Evolutionary conservation across 1,284 basidiomycete genomes (phyloP).

Genomic region (Leccinum fuscescens): DNA sequence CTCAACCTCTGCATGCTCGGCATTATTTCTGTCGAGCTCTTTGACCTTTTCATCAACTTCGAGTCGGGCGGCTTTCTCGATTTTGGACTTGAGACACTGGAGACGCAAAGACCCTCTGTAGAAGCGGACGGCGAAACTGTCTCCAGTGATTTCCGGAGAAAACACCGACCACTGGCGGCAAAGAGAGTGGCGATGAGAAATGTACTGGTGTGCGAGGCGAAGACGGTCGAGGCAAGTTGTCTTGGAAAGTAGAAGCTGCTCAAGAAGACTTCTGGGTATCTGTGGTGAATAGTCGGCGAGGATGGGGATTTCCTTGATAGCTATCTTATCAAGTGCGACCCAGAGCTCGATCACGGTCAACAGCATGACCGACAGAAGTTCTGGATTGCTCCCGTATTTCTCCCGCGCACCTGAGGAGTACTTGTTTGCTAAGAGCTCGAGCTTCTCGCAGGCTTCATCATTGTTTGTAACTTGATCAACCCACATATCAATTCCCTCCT

Average conservation of each 20-base stretch:
- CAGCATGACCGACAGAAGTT: no score
- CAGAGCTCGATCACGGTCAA: no score
- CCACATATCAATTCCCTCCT: no score
- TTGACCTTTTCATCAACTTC: background rate
- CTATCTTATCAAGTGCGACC: no score
- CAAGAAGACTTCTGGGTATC: slow-evolving; percentile 36
- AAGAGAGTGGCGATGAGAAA: slow-evolving; percentile 28
- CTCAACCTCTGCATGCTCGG: slow-evolving; percentile 18
- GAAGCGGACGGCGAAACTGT: slow-evolving; percentile 34
- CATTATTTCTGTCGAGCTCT: slow-evolving; percentile 8
- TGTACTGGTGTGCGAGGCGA: slow-evolving; percentile 28
- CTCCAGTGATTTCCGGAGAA: background rate
- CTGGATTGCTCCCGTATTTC: no score
- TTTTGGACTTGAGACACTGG: slow-evolving; percentile 26
- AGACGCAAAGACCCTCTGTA: slow-evolving; percentile 24
- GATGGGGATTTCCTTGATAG: no score
- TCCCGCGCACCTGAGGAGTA: no score
- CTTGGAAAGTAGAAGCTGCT: slow-evolving; percentile 41
- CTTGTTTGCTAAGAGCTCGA: no score
- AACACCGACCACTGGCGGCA: slow-evolving; percentile 22
- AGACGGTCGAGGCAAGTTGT: slow-evolving; percentile 30
- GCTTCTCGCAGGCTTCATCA: no score
- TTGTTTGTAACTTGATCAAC: no score
- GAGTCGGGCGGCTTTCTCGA: slow-evolving; percentile 21
- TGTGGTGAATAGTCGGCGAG: slow-evolving; percentile 44